These are phyloP conservation scores for Pezicula neosporulosa DNA, from an alignment of 2,329 filamentous ascomycete genomes.

Conservation along the genomic window DNA sequence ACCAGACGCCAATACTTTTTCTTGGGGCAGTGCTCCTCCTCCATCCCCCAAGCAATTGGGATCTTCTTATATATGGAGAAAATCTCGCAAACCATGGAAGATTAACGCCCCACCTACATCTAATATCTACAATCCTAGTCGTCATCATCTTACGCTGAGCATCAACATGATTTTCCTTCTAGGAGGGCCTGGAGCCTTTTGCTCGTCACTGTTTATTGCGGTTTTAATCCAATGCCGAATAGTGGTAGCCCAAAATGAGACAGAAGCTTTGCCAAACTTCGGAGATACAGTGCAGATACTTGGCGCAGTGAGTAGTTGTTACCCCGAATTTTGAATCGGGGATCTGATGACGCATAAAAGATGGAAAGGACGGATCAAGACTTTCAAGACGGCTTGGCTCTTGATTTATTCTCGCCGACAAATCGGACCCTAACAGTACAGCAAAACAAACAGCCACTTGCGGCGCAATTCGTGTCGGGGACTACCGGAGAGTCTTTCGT, in stretches of 20 bases:
- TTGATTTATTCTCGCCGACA: conserved; percentile 30
- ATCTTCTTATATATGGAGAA: too few relatives aligned
- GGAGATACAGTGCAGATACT: conserved; percentile 13
- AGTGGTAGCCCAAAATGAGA: conserved; percentile 11
- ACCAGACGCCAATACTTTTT: too few relatives aligned
- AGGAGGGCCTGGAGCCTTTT: too few relatives aligned
- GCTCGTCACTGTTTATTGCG: not conserved
- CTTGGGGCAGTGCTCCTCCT: too few relatives aligned
- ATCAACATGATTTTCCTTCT: too few relatives aligned
- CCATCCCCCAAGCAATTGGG: too few relatives aligned
- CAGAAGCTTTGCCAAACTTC: conserved; percentile 9
- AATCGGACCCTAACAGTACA: conserved; percentile 27
- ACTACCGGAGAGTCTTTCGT: conserved; percentile 26
- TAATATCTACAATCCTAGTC: too few relatives aligned
- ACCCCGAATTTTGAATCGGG: not conserved
- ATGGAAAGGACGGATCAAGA: conserved; percentile 27
- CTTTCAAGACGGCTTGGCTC: conserved; percentile 28
- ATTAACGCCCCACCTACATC: too few relatives aligned
- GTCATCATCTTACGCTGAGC: too few relatives aligned
- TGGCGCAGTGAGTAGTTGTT: conserved; percentile 10
- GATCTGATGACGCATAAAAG: conserved; percentile 2
- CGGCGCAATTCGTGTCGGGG: conserved; percentile 27
- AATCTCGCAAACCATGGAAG: too few relatives aligned
- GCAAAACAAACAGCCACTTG: conserved; percentile 26
- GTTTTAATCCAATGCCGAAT: too few relatives aligned